These are phyloP conservation scores for Fusarium sp. DNA, from an alignment of 2,329 filamentous ascomycete species.

Conservation along the genomic window DNA sequence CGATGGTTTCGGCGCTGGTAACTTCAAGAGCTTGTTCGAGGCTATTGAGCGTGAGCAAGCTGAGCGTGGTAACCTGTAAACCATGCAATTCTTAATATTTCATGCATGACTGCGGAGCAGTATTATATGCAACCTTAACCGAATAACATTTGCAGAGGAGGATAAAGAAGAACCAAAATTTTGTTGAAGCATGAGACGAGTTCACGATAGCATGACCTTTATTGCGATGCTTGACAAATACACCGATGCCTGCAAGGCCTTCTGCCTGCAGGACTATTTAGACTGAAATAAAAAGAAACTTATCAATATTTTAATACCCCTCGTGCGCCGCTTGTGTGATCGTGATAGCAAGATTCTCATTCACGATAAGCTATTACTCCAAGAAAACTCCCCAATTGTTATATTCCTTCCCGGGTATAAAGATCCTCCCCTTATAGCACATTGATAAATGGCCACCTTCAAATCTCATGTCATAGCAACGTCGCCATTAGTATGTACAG, in stretches of 20 bases:
- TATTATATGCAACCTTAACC: not conserved
- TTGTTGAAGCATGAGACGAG: constrained; percentile 13
- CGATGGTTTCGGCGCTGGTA: constrained; percentile 91
- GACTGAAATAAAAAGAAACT: constrained; percentile 15
- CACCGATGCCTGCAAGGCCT: constrained; percentile 5
- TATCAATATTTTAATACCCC: constrained; percentile 11
- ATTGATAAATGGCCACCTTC: not conserved
- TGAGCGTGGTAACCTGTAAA: constrained; percentile 81
- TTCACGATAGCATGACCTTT: constrained; percentile 20
- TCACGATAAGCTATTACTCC: constrained; percentile 18
- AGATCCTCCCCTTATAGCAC: not conserved
- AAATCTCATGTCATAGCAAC: constrained; percentile 55
- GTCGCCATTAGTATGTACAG: constrained; percentile 53
- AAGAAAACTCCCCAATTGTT: constrained; percentile 22
- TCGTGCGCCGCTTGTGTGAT: constrained; percentile 17
- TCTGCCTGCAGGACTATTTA: constrained; percentile 6
- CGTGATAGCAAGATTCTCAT: constrained; percentile 18
- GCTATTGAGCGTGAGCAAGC: constrained; percentile 95
- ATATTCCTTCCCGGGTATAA: constrained; percentile 34
- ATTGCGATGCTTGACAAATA: constrained; percentile 24
- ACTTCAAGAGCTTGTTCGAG: constrained; percentile 95
- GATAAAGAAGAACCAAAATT: constrained; percentile 17
- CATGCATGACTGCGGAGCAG: not conserved
- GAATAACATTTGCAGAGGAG: constrained; percentile 9
- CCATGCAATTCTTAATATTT: not conserved